phyloP scores from a whole-genome alignment of 176 grass and related monocot genomes.

The Melocanna baccifera region DNA sequence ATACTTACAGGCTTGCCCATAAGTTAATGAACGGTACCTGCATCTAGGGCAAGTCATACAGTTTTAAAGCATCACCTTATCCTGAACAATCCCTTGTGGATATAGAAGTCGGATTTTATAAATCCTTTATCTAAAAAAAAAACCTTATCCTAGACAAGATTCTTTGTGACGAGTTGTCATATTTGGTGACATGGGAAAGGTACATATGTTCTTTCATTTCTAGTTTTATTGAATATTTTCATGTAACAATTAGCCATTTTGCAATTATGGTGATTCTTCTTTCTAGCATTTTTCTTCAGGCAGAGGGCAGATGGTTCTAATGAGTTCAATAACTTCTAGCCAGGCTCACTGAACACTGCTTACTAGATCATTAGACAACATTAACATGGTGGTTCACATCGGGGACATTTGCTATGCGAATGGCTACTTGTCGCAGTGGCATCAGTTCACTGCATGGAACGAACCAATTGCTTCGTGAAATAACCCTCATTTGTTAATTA shows the following conservation, averaged over 20 bases:
- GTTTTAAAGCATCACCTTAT: slow-evolving; percentile 79
- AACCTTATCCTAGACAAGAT: slow-evolving; percentile 79
- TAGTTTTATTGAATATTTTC: no score
- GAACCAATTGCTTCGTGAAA: slow-evolving; percentile 80
- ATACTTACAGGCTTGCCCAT: slow-evolving; percentile 75
- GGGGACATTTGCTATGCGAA: slow-evolving; percentile 80
- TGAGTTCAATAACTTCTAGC: slow-evolving; percentile 70
- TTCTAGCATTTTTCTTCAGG: slow-evolving; percentile 42
- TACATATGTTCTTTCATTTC: slow-evolving; percentile 24
- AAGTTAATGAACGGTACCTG: slow-evolving; percentile 51
- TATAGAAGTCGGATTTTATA: no score
- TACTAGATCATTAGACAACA: slow-evolving; percentile 66
- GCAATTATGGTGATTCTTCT: not conserved
- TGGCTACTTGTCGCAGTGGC: slow-evolving; percentile 91
- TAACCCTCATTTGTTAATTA: no score
- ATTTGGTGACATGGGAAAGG: slow-evolving; percentile 97
- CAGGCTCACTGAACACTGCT: slow-evolving; percentile 77
- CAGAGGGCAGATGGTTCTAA: slow-evolving; percentile 89
- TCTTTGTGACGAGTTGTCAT: slow-evolving; percentile 76
- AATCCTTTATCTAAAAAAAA: no score
- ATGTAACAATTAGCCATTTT: not conserved
- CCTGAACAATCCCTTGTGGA: no score
- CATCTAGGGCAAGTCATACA: slow-evolving; percentile 69
- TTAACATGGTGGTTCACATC: slow-evolving; percentile 79
- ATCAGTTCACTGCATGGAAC: slow-evolving; percentile 81